A percentile compares a stretch with the other conserved stretches of the same genome.
Conservation (phyloP, 257 asterid species). For the Fraxinus quadrangulata region DNA sequence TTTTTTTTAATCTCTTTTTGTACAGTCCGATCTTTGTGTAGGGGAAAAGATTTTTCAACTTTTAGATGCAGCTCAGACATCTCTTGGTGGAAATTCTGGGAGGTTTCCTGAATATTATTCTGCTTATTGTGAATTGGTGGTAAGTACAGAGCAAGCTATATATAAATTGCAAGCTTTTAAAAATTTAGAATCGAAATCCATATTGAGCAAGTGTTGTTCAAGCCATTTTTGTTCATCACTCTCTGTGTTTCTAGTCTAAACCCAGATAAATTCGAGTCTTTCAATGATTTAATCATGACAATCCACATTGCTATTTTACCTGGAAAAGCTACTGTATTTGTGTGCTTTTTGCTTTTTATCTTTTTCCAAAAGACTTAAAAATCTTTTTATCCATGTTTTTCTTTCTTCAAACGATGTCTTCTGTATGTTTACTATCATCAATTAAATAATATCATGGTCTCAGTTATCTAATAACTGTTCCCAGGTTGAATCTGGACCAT, state of each 20-base stretch:
- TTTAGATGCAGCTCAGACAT: constrained; percentile 94
- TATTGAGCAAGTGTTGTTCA: constrained; percentile 9
- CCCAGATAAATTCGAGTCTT: constrained; percentile 10
- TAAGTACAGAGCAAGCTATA: constrained; percentile 35
- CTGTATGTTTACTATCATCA: no score
- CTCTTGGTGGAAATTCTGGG: constrained; percentile 95
- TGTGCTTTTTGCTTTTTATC: not conserved
- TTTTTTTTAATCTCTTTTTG: constrained; percentile 10
- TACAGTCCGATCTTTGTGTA: constrained; percentile 76
- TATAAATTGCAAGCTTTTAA: constrained; percentile 1
- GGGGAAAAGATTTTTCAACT: constrained; percentile 88
- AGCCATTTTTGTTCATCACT: not conserved
- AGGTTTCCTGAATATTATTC: constrained; percentile 85
- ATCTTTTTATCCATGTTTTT: not conserved
- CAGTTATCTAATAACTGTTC: not conserved
- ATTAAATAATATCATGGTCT: no score
- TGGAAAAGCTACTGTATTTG: not conserved
- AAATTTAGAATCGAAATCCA: constrained; percentile 5
- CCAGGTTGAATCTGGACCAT: not conserved
- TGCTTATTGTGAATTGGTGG: constrained; percentile 96
- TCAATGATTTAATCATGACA: not conserved
- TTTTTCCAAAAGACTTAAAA: not conserved
- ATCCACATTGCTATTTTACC: not conserved
- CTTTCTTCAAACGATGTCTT: not conserved
- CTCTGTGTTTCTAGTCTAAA: not conserved